A percentile compares a stretch with the other conserved stretches of the same genome.
Conservation (phyloP, 768 basidiomycete genomes). For the Agaricus subrufescens region DNA sequence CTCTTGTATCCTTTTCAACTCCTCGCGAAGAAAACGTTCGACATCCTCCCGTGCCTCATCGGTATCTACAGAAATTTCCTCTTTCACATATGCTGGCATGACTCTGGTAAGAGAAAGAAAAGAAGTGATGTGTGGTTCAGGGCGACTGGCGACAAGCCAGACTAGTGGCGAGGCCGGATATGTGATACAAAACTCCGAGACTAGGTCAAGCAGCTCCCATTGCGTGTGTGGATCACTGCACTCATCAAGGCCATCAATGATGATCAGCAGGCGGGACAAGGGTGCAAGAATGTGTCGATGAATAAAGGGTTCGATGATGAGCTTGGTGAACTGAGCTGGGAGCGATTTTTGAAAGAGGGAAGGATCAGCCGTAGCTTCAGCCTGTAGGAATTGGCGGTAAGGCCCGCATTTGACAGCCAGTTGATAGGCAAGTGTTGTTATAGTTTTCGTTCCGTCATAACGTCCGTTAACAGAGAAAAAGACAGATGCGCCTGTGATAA, state of each 20-base stretch:
- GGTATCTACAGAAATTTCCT: constrained; percentile 8
- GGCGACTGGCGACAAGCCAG: constrained; percentile 23
- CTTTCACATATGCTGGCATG: neutral
- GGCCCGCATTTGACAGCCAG: constrained; percentile 10
- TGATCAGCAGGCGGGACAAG: constrained; percentile 9
- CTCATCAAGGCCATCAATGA: constrained; percentile 23
- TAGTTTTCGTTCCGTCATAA: neutral
- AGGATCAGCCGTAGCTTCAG: constrained; percentile 4
- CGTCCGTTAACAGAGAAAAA: constrained; percentile 16
- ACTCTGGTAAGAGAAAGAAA: neutral
- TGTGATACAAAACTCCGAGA: constrained; percentile 2
- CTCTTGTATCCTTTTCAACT: constrained; percentile 7
- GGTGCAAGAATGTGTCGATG: neutral
- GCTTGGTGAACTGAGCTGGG: constrained; percentile 9
- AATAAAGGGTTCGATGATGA: constrained; percentile 13
- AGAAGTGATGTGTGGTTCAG: constrained; percentile 21
- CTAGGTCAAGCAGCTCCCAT: constrained; percentile 11
- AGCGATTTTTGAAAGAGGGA: constrained; percentile 8
- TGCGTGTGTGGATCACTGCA: constrained; percentile 14
- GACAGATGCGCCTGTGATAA: constrained; percentile 9
- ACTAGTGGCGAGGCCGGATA: constrained; percentile 11
- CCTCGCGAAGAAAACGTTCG: constrained; percentile 10
- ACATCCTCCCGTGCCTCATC: constrained; percentile 15
- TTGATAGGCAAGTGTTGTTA: constrained; percentile 16
- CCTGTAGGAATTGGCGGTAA: constrained; percentile 4